Evolutionary conservation across 129 eudicot genomes (phyloP), one percentile per base, ranked within the genome.

Genomic region (Flaveria brownii): DNA sequence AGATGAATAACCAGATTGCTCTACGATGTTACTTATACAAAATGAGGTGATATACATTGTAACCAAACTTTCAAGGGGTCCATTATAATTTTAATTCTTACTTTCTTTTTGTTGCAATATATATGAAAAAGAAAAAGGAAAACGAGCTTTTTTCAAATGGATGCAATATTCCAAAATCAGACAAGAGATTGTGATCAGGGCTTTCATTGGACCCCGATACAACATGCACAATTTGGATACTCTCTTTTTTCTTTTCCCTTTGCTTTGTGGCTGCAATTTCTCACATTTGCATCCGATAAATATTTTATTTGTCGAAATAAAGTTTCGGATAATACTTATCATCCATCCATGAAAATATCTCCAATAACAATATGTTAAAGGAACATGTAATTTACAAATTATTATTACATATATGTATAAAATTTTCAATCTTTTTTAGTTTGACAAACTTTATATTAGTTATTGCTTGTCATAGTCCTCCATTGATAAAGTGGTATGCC

Each of bases 121-220:
- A 51, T 0, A 79, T 42, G 25, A 49, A 57, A 54, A 68, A 25
- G n/a, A 20, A 2, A 79, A 43, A 23, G 9, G 64, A 16, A 26
- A 47, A 54, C 0, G 36, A 16, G 49, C 4, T 76, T 36, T 52
- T 50, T 63, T 54, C 62, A 73, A 80, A 66, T 74, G 52, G 80
- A 15, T 56, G 52, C 63, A 67, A 80, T 56, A 67, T 43, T 43
- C 74, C 75, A 80, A 74, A 80, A 74, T 69, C 64, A 80, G 84
- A 80, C 84, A 80, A 16, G 23, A 74, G 84, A 60, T 80, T 74
- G 84, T 74, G 80, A 80, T 75, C 55, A 65, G 78, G 61, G 74
- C 74, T 72, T 79, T 72, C 83, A 63, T 72, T 42, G 68, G 83
- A 80, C 83, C 83, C 78, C 74, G 42, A 64, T 12, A 72, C 83